Conservation (phyloP, 2,329 filamentous ascomycete genomes). For the Cytospora mali region DNA sequence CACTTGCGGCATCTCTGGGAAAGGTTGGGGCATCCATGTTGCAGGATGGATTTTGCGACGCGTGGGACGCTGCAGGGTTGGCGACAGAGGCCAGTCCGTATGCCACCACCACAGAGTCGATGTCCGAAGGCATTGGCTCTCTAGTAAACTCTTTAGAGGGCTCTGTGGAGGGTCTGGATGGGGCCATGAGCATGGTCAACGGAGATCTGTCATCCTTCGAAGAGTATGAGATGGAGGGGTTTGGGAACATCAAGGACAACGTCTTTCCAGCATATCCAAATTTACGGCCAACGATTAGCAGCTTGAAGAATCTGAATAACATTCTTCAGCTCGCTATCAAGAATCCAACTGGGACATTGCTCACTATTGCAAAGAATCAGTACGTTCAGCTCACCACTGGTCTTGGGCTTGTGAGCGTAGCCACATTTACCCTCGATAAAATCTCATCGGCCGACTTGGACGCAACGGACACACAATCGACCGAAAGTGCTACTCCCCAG, state of each 20-base stretch:
- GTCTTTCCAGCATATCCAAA: constrained; percentile 6
- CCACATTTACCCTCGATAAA: not conserved
- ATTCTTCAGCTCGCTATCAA: not conserved
- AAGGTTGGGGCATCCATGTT: not conserved
- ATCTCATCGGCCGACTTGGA: not conserved
- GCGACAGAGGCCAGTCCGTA: not conserved
- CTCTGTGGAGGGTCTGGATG: constrained; percentile 6
- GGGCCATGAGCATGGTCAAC: constrained; percentile 6
- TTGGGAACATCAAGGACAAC: not conserved
- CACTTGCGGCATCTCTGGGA: not conserved
- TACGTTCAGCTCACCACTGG: constrained; percentile 6
- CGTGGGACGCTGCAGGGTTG: not conserved
- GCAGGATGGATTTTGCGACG: not conserved
- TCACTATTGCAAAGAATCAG: not conserved
- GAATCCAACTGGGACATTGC: not conserved
- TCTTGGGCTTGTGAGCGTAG: not conserved
- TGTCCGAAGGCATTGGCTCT: not conserved
- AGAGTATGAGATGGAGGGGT: not conserved
- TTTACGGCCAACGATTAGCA: not conserved
- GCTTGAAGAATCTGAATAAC: constrained; percentile 1
- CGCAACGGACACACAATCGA: not conserved
- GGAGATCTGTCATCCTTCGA: not conserved
- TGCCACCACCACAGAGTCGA: not conserved
- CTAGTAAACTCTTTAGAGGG: not conserved
- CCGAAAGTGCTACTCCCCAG: not conserved